Evolutionary conservation across 2,329 filamentous ascomycete species (phyloP), one percentile per base, ranked within the genome.

Genomic region (Neurospora sp.): DNA sequence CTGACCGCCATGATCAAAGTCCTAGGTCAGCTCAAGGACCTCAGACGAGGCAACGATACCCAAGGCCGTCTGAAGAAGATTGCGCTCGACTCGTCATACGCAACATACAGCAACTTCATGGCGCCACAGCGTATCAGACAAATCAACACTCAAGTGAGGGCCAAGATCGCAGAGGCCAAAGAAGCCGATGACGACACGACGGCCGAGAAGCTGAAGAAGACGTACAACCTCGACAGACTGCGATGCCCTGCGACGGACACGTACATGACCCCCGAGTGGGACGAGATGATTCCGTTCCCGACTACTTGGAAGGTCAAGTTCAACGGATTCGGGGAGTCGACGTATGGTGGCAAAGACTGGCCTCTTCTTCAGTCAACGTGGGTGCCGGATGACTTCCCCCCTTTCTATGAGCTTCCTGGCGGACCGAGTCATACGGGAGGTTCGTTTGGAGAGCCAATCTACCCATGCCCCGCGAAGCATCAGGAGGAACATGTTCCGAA

Each of bases 241-340:
- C 36, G 69, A 8, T 68, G 67, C 19, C 71, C 69, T 8, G 37
- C 33, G 8, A 65, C 69, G 17, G 66, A 33, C 17, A 72, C 69
- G 15, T 72, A 69, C 69, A 39, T 72, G 33, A 72, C 71, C 15
- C 69, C 69, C 2, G 46, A 69, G 15, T 72, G 71, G 71, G 68
- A 72, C 38, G 69, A 72, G 66, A 62, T 72, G 33, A 68, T 72
- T 6, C 71, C 71, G 6, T 72, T 71, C 68, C 71, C 71, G 11
- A 72, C 65, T 15, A 72, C 69, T 1, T 72, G 71, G 71, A 72
- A 72, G 68, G 10, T 72, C 8, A 12, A 65, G 8, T 72, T 72
- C 38, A 66, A 72, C 28, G 71, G 70, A 8, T 72, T 69, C 38
- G 70, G 71, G 11, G 23, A 43, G 62, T 72, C 71, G 17, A 33